These are phyloP conservation scores for Acer campestre DNA, from an alignment of 345 rosid species.

Conservation along the genomic window DNA sequence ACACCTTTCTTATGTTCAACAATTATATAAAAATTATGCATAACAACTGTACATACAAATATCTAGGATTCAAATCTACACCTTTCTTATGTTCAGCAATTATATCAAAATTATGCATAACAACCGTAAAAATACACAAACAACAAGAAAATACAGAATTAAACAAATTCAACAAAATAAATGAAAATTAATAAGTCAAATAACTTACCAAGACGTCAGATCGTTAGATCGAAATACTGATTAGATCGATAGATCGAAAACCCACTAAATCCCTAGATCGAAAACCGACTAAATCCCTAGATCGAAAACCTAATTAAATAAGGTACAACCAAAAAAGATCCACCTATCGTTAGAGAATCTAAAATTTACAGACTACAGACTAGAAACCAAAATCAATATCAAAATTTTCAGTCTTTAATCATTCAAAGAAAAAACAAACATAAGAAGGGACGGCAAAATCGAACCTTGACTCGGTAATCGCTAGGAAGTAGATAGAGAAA, in stretches of 20 bases:
- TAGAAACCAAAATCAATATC: not conserved
- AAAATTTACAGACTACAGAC: constrained; percentile 2
- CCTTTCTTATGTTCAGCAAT: not conserved
- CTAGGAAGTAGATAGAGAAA: constrained; percentile 18
- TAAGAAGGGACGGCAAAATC: not conserved
- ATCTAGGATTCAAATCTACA: not conserved
- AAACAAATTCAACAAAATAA: not conserved
- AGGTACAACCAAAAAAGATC: not conserved
- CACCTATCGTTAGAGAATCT: not conserved
- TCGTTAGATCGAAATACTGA: constrained; percentile 6
- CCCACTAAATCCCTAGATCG: constrained; percentile 16
- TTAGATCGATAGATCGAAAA: not conserved
- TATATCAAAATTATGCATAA: not conserved
- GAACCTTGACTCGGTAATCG: constrained; percentile 28
- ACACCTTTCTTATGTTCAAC: not conserved
- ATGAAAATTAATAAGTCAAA: not conserved
- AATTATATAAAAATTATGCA: not conserved
- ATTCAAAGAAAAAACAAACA: not conserved
- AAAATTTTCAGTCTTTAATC: not conserved
- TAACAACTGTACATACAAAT: not conserved
- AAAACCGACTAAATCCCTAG: not conserved
- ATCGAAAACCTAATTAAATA: not conserved
- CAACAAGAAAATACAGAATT: not conserved
- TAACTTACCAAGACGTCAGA: constrained; percentile 28
- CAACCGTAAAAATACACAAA: not conserved